Evolutionary conservation across 257 asterid species (phyloP).

Genomic region (Linderniella brevidens): DNA sequence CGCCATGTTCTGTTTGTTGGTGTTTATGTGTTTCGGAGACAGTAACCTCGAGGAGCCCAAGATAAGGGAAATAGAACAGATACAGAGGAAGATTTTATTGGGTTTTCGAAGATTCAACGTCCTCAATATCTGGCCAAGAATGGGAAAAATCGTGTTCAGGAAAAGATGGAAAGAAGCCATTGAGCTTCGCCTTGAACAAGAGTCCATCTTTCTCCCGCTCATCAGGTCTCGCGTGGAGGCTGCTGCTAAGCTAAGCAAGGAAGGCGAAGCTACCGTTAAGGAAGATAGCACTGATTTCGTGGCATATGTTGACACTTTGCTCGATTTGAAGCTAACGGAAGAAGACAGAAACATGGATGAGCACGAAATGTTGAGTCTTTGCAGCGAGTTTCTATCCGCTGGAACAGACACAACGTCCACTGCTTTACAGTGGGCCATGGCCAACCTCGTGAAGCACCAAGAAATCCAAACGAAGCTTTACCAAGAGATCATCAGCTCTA

Average conservation of each 20-base stretch:
- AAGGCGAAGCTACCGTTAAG: not conserved
- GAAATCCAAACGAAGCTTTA: not conserved
- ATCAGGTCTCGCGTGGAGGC: not conserved
- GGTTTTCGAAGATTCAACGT: not conserved
- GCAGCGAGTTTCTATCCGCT: not conserved
- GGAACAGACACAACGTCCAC: not conserved
- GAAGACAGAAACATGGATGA: not conserved
- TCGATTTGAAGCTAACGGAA: not conserved
- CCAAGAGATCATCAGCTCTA: not conserved
- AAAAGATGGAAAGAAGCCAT: not conserved
- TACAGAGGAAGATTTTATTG: not conserved
- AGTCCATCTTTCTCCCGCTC: not conserved
- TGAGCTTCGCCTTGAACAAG: not conserved
- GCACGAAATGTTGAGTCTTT: not conserved
- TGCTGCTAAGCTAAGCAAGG: not conserved
- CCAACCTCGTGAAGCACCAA: not conserved
- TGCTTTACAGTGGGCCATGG: not conserved
- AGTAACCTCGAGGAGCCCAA: not conserved
- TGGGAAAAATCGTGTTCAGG: not conserved
- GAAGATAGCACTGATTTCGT: not conserved
- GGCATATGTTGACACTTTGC: no score
- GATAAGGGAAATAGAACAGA: not conserved
- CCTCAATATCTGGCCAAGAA: not conserved
- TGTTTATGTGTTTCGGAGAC: not conserved
- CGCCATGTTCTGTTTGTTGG: not conserved